Conservation (phyloP, 2,329 filamentous ascomycete genomes). For the Fonsecaea pugnacius region DNA sequence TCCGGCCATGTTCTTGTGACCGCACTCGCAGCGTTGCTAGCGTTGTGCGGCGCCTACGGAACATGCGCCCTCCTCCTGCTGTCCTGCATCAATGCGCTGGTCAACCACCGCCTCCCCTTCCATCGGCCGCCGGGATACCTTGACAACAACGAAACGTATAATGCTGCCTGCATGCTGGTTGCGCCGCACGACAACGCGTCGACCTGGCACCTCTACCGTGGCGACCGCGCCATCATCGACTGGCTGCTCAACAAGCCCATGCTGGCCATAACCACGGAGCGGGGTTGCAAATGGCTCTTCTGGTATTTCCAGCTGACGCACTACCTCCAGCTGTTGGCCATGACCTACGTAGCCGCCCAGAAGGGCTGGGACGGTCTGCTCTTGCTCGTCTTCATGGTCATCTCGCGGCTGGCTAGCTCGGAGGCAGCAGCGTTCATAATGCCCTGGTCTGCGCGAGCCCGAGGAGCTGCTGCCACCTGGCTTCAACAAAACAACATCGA, state of each 20-base stretch:
- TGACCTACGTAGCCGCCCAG: not conserved
- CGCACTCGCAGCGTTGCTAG: not conserved
- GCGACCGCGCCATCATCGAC: constrained; percentile 5
- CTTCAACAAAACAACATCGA: constrained; percentile 6
- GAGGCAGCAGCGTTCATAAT: not conserved
- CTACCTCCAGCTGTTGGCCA: constrained; percentile 2
- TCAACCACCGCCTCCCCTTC: not conserved
- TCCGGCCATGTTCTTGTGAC: not conserved
- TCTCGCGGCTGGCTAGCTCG: not conserved
- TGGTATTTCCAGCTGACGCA: constrained; percentile 1
- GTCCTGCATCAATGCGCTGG: not conserved
- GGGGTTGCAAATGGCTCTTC: not conserved
- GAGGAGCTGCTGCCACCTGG: not conserved
- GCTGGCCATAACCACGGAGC: not conserved
- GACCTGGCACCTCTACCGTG: constrained; percentile 1
- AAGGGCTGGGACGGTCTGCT: not conserved
- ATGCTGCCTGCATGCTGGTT: not conserved
- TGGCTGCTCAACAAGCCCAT: constrained; percentile 5
- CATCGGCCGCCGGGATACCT: not conserved
- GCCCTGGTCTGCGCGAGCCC: not conserved
- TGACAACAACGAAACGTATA: not conserved
- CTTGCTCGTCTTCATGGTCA: not conserved
- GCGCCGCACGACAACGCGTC: not conserved
- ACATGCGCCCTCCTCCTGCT: not conserved
- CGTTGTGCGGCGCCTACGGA: not conserved